A percentile compares a stretch with the other conserved stretches of the same genome.
phyloP scores from a whole-genome alignment of 2,329 filamentous ascomycete species.

The Cyanodermella asteris region DNA sequence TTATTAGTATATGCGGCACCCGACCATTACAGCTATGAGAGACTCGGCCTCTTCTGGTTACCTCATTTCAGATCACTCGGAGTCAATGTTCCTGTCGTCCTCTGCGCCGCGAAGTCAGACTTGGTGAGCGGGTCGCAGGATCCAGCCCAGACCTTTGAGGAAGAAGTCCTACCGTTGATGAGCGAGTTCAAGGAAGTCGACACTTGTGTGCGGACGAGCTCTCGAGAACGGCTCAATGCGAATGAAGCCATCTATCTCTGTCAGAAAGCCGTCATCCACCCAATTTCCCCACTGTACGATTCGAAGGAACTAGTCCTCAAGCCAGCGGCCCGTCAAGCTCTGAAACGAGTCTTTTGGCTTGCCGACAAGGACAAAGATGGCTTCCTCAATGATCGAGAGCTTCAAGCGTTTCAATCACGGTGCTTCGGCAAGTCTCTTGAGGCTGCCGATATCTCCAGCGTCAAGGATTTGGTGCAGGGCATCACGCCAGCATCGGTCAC shows the following conservation, averaged over 20 bases:
- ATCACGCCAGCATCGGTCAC: constrained; percentile 39
- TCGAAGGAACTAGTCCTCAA: constrained; percentile 82
- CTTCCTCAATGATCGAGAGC: constrained; percentile 71
- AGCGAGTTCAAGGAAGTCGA: constrained; percentile 97
- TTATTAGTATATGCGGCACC: constrained; percentile 86
- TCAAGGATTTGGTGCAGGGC: constrained; percentile 69
- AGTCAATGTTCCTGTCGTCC: constrained; percentile 93
- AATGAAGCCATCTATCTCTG: constrained; percentile 95
- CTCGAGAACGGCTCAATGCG: constrained; percentile 77
- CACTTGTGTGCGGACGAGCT: constrained; percentile 86
- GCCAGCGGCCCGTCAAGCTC: constrained; percentile 64
- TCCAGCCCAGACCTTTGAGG: constrained; percentile 70
- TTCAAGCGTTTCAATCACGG: constrained; percentile 72
- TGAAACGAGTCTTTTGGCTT: constrained; percentile 83
- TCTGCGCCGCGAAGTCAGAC: constrained; percentile 97
- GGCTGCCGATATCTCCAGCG: constrained; percentile 64
- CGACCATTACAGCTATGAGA: constrained; percentile 98
- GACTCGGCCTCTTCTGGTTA: constrained; percentile 95
- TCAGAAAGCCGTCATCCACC: constrained; percentile 93
- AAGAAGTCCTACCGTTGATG: constrained; percentile 97
- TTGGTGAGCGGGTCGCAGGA: constrained; percentile 50
- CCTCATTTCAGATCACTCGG: constrained; percentile 91
- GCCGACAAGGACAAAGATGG: constrained; percentile 95
- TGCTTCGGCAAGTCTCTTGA: constrained; percentile 79
- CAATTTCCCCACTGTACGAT: constrained; percentile 88